Percentiles rank a stretch among this genome's conserved stretches.
Conservation (phyloP, 2,329 filamentous ascomycete genomes). For the Fusarium sp. region DNA sequence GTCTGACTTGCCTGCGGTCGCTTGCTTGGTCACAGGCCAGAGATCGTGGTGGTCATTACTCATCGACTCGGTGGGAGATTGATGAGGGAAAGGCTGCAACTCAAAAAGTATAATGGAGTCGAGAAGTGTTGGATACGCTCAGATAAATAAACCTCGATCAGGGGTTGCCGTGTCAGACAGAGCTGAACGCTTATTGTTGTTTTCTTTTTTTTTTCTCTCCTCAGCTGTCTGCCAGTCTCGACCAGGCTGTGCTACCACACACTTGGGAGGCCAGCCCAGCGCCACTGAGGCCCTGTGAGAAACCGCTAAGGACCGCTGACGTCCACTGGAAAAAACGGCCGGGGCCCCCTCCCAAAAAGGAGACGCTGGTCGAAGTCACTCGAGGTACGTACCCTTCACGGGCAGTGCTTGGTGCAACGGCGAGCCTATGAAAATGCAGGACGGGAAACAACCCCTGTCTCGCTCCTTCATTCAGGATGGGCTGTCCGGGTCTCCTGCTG, state of each 20-base stretch:
- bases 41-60: neutral
- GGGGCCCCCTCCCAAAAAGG: slow-evolving; percentile 21
- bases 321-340: slow-evolving; percentile 16
- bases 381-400: slow-evolving; percentile 20
- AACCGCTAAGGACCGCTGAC: slow-evolving; percentile 6
- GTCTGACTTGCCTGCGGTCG: neutral
- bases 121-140: neutral
- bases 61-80: neutral
- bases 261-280: neutral
- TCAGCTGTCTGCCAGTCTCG: neutral
- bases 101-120: neutral
- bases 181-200: neutral
- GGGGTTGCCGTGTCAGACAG: neutral
- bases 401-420: slow-evolving; percentile 9
- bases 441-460: slow-evolving; percentile 18
- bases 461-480: slow-evolving; percentile 8
- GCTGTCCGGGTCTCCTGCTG: slow-evolving; percentile 22
- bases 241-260: slow-evolving; percentile 1
- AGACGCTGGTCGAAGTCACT: slow-evolving; percentile 22
- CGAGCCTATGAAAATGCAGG: neutral
- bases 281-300: slow-evolving; percentile 7
- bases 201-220: neutral
- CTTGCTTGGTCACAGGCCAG: neutral
- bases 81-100: neutral
- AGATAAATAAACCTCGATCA: slow-evolving; percentile 2